These are phyloP conservation scores for Phoma sp. DNA, from an alignment of 2,329 filamentous ascomycete genomes.

Conservation along the genomic window DNA sequence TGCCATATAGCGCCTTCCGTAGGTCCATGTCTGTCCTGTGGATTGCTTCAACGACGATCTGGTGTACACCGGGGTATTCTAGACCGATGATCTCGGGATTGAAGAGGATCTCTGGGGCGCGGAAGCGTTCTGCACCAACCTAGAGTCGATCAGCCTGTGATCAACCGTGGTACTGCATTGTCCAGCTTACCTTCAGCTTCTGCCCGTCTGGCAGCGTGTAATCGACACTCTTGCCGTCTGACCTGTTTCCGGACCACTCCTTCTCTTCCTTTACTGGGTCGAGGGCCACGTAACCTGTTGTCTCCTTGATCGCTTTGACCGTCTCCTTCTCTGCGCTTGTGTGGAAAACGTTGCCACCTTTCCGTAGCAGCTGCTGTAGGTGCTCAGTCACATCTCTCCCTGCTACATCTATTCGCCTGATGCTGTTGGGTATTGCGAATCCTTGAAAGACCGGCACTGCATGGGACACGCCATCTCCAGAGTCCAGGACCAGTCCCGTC, in stretches of 20 bases:
- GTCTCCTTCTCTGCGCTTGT: constrained; percentile 99
- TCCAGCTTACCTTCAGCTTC: constrained; percentile 75
- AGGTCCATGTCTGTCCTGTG: constrained; percentile 94
- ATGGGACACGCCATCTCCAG: constrained; percentile 95
- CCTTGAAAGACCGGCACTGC: constrained; percentile 98
- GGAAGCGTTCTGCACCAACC: constrained; percentile 92
- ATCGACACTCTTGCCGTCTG: constrained; percentile 80
- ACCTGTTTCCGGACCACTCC: constrained; percentile 83
- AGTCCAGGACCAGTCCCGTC: constrained; percentile 93
- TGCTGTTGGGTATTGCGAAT: constrained; percentile 94
- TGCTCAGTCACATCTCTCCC: constrained; percentile 96
- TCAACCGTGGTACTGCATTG: constrained; percentile 9
- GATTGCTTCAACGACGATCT: constrained; percentile 97
- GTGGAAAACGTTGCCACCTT: constrained; percentile 93
- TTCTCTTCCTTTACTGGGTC: constrained; percentile 96
- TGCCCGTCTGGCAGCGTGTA: constrained; percentile 92
- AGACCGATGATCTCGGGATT: constrained; percentile 96
- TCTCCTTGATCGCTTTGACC: constrained; percentile 97
- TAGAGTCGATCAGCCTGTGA: constrained; percentile 50
- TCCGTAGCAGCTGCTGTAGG: constrained; percentile 86
- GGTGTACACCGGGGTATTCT: constrained; percentile 95
- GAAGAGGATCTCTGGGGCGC: constrained; percentile 95
- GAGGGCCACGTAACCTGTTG: constrained; percentile 85
- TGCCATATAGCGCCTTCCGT: constrained; percentile 90
- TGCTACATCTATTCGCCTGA: constrained; percentile 93